Percentiles rank a stretch among this genome's conserved stretches.
phyloP scores from a whole-genome alignment of 2,329 filamentous ascomycete genomes.

The Spiromastix sp. region DNA sequence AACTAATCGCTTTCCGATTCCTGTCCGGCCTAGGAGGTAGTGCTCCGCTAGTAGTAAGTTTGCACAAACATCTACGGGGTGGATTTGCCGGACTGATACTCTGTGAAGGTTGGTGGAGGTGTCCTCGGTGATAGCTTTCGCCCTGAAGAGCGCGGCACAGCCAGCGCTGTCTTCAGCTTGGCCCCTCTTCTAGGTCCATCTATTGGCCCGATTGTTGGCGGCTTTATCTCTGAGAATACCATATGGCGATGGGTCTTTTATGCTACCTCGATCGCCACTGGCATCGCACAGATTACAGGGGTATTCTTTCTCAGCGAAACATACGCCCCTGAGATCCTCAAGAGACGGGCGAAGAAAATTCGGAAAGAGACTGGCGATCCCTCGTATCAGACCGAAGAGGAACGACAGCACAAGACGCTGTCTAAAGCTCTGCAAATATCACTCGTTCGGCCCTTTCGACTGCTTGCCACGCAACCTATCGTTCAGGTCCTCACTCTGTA shows the following conservation, averaged over 20 bases:
- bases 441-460: constrained; percentile 45
- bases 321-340: constrained; percentile 54
- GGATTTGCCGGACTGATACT: neutral
- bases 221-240: constrained; percentile 52
- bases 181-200: constrained; percentile 56
- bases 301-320: constrained; percentile 56
- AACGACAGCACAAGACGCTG: constrained; percentile 24
- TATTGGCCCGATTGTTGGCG: constrained; percentile 54
- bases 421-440: constrained; percentile 26
- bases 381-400: constrained; percentile 11
- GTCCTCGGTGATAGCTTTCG: constrained; percentile 48
- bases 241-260: constrained; percentile 69
- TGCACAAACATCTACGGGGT: neutral
- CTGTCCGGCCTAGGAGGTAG: constrained; percentile 49
- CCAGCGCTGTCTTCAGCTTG: constrained; percentile 53
- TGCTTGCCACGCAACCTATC: constrained; percentile 50
- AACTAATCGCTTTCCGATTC: constrained; percentile 50
- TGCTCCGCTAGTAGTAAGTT: constrained; percentile 41
- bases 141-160: constrained; percentile 52
- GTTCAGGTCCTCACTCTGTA: constrained; percentile 47
- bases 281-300: constrained; percentile 50
- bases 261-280: constrained; percentile 53
- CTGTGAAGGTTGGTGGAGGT: constrained; percentile 33
- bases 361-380: constrained; percentile 23
- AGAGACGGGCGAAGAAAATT: constrained; percentile 44